phyloP scores from a whole-genome alignment of 116 monocot genomes.

The Iris pallida region DNA sequence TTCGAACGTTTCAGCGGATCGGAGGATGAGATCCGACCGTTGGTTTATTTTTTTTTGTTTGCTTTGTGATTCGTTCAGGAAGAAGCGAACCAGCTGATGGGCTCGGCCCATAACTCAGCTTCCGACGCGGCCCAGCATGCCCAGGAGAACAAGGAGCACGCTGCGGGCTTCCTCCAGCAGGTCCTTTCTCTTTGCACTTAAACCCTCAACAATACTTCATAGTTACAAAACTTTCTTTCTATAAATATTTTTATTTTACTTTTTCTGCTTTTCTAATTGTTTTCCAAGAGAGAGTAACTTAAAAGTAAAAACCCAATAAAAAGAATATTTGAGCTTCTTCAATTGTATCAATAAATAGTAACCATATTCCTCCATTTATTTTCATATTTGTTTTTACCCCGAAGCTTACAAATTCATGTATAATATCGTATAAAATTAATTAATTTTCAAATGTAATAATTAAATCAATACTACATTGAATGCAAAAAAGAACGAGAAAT shows the following conservation, averaged over 20 bases:
- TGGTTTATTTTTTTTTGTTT: not conserved
- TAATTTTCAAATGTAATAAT: too few species aligned
- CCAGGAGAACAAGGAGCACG: constrained; percentile 22
- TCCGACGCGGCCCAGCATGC: constrained; percentile 9
- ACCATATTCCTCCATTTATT: too few species aligned
- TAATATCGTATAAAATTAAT: too few species aligned
- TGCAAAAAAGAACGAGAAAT: too few species aligned
- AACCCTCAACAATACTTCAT: not conserved
- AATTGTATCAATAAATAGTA: too few species aligned
- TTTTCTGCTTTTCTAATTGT: not conserved
- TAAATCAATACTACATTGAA: too few species aligned
- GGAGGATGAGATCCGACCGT: not conserved
- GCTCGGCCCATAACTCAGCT: constrained; percentile 9
- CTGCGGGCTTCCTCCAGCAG: constrained; percentile 37
- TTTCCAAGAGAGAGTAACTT: not conserved
- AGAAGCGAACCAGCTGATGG: constrained; percentile 19
- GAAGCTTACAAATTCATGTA: too few species aligned
- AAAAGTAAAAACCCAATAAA: not conserved
- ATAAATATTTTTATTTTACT: not conserved
- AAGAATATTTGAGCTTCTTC: too few species aligned
- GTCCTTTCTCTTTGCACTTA: not conserved
- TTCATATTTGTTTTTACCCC: too few species aligned
- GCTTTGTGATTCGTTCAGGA: constrained; percentile 15
- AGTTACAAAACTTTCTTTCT: not conserved
- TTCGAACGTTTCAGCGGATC: not conserved